These are phyloP conservation scores for Asterionellopsis glacialis DNA, from an alignment of 108 stramenopile species.

Conservation along the genomic window DNA sequence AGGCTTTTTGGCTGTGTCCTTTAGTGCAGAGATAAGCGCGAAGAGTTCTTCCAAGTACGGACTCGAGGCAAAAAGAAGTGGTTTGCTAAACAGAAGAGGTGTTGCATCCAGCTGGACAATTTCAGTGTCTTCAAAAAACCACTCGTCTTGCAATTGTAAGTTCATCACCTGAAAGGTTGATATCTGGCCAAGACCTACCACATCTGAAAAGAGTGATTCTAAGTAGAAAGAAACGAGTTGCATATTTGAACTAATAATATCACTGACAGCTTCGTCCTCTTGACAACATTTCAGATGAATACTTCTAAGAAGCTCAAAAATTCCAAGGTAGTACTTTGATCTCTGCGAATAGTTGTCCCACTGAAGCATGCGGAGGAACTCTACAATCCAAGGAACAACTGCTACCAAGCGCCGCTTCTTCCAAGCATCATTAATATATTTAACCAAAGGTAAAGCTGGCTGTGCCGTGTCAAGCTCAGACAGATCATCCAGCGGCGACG, in stretches of 20 bases:
- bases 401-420: conserved; percentile 22
- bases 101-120: conserved; percentile 9
- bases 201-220: conserved; percentile 47
- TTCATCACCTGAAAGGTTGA: neutral
- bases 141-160: conserved; percentile 1
- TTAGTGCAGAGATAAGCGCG: conserved; percentile 34
- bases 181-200: conserved; percentile 25
- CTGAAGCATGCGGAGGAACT: conserved; percentile 64
- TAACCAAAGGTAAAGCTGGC: conserved; percentile 24
- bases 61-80: conserved; percentile 31
- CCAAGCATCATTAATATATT: conserved; percentile 41
- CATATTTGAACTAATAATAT: conserved; percentile 4
- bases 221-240: conserved; percentile 37
- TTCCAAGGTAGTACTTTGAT: conserved; percentile 32
- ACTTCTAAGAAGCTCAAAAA: conserved; percentile 28
- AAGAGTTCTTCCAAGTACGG: conserved; percentile 54
- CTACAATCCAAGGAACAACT: conserved; percentile 59
- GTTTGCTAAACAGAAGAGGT: conserved; percentile 36
- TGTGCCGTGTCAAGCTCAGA: conserved; percentile 12
- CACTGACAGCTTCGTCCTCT: neutral
- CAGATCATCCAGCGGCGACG: conserved; percentile 11
- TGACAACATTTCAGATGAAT: neutral
- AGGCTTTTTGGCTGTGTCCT: conserved; percentile 13
- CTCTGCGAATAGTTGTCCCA: conserved; percentile 59
- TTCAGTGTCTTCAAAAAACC: neutral